Evolutionary conservation across 345 rosid species (phyloP).

Genomic region (Citrus glauca): DNA sequence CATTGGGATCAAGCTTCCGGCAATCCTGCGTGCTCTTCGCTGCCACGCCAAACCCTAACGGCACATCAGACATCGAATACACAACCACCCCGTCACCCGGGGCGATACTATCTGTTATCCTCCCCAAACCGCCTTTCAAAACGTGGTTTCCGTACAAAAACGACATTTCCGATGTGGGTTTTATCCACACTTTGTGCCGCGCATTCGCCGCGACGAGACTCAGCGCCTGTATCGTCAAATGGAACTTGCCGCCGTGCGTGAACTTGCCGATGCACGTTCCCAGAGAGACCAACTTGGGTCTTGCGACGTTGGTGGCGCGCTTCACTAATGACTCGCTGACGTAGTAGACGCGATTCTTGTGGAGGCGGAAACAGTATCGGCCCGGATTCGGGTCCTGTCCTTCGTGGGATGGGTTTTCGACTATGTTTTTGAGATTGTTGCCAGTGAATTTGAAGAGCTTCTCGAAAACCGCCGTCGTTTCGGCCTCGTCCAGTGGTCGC

Average conservation of each 20-base stretch:
- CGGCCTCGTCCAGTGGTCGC: constrained; percentile 84
- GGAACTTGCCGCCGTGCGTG: constrained; percentile 77
- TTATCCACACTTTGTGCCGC: constrained; percentile 88
- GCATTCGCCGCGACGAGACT: constrained; percentile 70
- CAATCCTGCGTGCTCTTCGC: constrained; percentile 85
- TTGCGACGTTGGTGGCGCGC: constrained; percentile 74
- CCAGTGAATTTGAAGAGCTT: constrained; percentile 82
- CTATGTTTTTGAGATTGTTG: constrained; percentile 84
- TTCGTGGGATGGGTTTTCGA: constrained; percentile 80
- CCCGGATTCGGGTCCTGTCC: constrained; percentile 72
- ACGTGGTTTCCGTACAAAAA: constrained; percentile 90
- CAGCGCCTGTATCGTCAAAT: constrained; percentile 61
- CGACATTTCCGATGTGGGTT: constrained; percentile 94
- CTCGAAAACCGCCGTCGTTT: constrained; percentile 82
- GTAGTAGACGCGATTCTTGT: constrained; percentile 73
- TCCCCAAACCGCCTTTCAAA: constrained; percentile 82
- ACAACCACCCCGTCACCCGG: constrained; percentile 88
- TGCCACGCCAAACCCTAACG: constrained; percentile 80
- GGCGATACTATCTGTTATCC: constrained; percentile 74
- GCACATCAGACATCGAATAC: constrained; percentile 82
- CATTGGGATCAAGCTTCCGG: constrained; percentile 83
- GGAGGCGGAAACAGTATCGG: constrained; percentile 90
- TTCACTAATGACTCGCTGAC: constrained; percentile 76
- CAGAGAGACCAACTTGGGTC: constrained; percentile 54
- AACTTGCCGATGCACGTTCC: constrained; percentile 86